Conservation (phyloP, 1,284 basidiomycete genomes). For the Ganoderma resinaceum region DNA sequence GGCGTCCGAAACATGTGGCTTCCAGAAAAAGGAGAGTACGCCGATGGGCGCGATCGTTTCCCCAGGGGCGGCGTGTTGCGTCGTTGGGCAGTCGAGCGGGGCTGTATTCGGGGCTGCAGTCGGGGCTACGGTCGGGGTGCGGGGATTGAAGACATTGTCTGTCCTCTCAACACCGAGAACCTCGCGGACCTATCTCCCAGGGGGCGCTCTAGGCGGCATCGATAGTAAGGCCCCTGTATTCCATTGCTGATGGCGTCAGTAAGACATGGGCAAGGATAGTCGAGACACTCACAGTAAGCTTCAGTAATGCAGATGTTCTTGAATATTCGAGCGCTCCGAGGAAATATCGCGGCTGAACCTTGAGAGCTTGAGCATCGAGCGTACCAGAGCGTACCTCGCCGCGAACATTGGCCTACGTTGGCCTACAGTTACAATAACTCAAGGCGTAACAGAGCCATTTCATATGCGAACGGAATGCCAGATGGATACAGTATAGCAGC, state of each 20-base stretch:
- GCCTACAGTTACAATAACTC: background rate
- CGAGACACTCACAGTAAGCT: too few species aligned
- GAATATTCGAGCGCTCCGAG: too few species aligned
- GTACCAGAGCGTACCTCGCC: too few species aligned
- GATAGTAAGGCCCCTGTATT: too few species aligned
- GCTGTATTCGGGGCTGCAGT: background rate
- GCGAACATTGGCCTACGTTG: background rate
- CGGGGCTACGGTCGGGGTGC: too few species aligned
- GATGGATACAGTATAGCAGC: background rate
- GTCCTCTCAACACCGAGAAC: background rate
- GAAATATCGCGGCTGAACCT: too few species aligned
- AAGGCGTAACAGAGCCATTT: background rate
- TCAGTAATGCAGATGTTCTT: too few species aligned
- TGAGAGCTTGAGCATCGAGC: too few species aligned
- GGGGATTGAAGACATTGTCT: background rate
- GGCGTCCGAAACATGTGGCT: background rate
- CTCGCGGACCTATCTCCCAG: too few species aligned
- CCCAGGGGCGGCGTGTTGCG: background rate
- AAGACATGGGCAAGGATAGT: too few species aligned
- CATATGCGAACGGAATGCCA: background rate
- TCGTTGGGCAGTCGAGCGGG: background rate
- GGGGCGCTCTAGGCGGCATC: too few species aligned
- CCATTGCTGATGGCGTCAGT: too few species aligned
- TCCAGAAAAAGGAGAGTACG: background rate
- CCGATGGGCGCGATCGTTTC: background rate